Evolutionary conservation across 1,284 basidiomycete genomes (phyloP), one percentile per base, ranked within the genome.

Genomic region (Lignosus rhinocerotis): DNA sequence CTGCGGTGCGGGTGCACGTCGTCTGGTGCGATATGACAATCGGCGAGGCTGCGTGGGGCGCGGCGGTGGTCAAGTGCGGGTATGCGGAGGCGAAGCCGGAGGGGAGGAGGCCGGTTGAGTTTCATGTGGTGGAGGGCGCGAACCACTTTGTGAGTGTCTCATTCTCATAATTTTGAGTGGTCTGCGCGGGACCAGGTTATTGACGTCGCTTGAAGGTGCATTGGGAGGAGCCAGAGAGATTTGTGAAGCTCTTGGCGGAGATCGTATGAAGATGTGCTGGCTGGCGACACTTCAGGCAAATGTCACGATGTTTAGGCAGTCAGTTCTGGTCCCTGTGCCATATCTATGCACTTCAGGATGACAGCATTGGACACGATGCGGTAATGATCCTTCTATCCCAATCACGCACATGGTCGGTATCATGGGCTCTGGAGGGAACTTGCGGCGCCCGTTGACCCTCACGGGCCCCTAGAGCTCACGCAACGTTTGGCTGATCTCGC

Each of bases 141-240:
- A 69, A 69, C 44, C 68, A 69, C 39, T 67, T 69, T 32, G 68
- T 69, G 45, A 56, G 68, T 63, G 45, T 36, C 3, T 34, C 1
- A 21, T 41, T 52, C 16, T 17, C 38, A 33, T 49, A 25, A 4
- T 25, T 4, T 25, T 25, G 25, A 25, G 14, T 19, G 14, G 49
- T 14, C 3, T 21, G 10, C 8, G 21, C 11, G 31, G 9, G 14
- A 33, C 30, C 8, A 25, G 9, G 34, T 7, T 11, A 34, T 30
- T 46, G 44, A 49, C 30, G 0, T 10, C 14, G 6, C 9, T 14
- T 21, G 0, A 6, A 69, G 65, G 34, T 62, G 14, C 67, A 69
- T n/a, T 69, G 64, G 61, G 67, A 69, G 14, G 60, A 66, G 4
- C 66, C 67, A 1, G 64, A 68, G 55, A 38, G 62, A 4, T 62